A percentile compares a stretch with the other conserved stretches of the same genome.
Conservation (phyloP, 352 stramenopile genomes). For the Pythium sukuiense region DNA sequence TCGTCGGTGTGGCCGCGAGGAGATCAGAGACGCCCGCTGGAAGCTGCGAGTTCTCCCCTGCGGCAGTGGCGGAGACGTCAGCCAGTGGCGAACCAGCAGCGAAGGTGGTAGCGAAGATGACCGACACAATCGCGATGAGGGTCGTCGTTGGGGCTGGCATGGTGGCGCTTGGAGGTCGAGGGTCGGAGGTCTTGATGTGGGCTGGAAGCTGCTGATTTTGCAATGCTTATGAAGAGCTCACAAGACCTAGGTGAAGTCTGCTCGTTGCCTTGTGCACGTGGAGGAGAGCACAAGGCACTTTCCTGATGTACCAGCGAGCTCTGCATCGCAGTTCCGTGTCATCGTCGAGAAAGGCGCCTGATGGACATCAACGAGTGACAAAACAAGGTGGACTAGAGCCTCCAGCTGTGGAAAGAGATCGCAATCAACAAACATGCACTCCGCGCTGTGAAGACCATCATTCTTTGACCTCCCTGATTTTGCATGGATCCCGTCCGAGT, state of each 20-base stretch:
- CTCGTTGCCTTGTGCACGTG: too few species aligned
- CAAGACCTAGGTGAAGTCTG: too few species aligned
- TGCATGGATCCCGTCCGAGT: background rate
- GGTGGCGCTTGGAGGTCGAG: background rate
- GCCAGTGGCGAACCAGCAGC: background rate
- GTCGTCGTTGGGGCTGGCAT: background rate
- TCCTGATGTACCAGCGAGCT: background rate
- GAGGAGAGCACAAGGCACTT: background rate
- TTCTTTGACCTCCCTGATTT: background rate
- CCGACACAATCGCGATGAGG: background rate
- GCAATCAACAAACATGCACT: background rate
- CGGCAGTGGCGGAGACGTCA: background rate
- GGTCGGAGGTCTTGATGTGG: background rate
- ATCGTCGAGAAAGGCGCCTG: background rate
- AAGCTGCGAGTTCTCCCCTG: background rate
- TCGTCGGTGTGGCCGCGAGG: conserved; percentile 11
- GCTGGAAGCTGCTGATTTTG: background rate
- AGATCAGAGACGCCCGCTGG: conserved; percentile 17
- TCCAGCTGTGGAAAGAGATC: too few species aligned
- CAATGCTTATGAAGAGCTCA: background rate
- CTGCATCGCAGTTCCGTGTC: background rate
- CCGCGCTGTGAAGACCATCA: conserved; percentile 1
- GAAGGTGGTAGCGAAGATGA: background rate
- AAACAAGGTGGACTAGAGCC: too few species aligned
- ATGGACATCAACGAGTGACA: background rate